phyloP scores from a whole-genome alignment of 768 basidiomycete species.

The Lentinula guzmanii region DNA sequence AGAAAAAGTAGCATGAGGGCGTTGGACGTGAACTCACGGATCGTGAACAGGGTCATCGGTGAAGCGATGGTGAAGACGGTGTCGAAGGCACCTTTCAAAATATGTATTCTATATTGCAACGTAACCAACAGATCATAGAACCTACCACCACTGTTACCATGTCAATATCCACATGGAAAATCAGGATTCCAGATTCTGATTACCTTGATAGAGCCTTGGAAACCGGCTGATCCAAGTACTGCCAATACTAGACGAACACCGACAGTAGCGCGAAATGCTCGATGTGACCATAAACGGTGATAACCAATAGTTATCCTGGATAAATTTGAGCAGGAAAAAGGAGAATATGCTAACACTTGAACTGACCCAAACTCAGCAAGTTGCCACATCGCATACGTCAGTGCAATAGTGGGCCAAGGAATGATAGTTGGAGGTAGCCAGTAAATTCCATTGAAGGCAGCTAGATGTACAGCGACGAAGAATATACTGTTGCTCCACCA shows the following conservation, averaged over 20 bases:
- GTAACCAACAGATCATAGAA: background rate
- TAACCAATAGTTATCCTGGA: slow-evolving; percentile 69
- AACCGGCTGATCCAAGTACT: slow-evolving; percentile 62
- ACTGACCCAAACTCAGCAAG: slow-evolving; percentile 59
- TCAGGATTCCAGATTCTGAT: background rate
- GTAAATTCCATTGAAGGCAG: slow-evolving; percentile 46
- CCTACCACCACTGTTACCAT: slow-evolving; percentile 44
- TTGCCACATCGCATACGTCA: slow-evolving; percentile 63
- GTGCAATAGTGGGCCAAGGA: slow-evolving; percentile 36
- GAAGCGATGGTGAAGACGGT: slow-evolving; percentile 73
- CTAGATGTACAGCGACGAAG: slow-evolving; percentile 52
- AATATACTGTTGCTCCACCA: slow-evolving; percentile 65
- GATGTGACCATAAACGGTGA: slow-evolving; percentile 75
- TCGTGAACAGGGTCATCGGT: slow-evolving; percentile 66
- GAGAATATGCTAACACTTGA: background rate
- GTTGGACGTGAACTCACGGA: slow-evolving; percentile 35
- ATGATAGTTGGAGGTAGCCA: slow-evolving; percentile 41
- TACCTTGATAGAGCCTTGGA: slow-evolving; percentile 79
- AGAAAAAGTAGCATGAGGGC: background rate
- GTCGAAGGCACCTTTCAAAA: slow-evolving; percentile 54
- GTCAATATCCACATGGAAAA: background rate
- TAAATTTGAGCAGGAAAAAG: background rate
- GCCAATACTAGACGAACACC: slow-evolving; percentile 55
- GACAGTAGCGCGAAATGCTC: slow-evolving; percentile 54
- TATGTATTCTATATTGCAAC: background rate